Conservation (phyloP, 2,329 filamentous ascomycete species). For the Aspergillus sp. region DNA sequence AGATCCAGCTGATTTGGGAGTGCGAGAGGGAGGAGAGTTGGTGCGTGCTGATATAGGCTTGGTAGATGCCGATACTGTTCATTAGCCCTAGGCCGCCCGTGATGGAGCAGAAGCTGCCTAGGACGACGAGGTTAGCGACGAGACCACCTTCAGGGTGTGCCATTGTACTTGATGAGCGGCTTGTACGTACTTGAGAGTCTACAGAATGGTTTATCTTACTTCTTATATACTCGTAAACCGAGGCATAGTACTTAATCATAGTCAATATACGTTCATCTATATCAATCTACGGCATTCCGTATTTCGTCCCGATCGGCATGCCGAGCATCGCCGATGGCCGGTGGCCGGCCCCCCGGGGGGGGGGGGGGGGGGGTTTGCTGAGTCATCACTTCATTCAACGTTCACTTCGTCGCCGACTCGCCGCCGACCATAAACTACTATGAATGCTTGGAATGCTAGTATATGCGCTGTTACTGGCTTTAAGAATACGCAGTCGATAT, state of each 20-base stretch:
- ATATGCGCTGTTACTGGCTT: background rate
- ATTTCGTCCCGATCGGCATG: background rate
- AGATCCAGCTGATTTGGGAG: slow-evolving; percentile 23
- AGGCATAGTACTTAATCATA: too few relatives aligned
- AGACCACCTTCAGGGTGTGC: slow-evolving; percentile 16
- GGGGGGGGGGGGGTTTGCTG: background rate
- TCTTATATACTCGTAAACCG: too few relatives aligned
- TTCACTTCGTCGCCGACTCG: too few relatives aligned
- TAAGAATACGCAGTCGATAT: slow-evolving; percentile 2
- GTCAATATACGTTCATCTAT: too few relatives aligned
- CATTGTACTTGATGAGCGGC: background rate
- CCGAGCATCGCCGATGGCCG: background rate
- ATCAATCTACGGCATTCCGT: too few relatives aligned
- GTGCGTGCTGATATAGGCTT: slow-evolving; percentile 12
- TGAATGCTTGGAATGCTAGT: background rate
- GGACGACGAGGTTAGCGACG: slow-evolving; percentile 35
- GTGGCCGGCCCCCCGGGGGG: background rate
- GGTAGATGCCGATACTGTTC: slow-evolving; percentile 27
- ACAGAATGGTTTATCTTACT: too few relatives aligned
- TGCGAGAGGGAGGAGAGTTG: slow-evolving; percentile 7
- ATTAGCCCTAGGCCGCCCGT: slow-evolving; percentile 31
- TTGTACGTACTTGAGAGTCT: background rate
- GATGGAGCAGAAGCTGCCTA: slow-evolving; percentile 29
- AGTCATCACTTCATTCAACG: background rate
- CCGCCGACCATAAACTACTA: background rate